phyloP scores from a whole-genome alignment of 257 asterid genomes.

The Paulownia fortunei region DNA sequence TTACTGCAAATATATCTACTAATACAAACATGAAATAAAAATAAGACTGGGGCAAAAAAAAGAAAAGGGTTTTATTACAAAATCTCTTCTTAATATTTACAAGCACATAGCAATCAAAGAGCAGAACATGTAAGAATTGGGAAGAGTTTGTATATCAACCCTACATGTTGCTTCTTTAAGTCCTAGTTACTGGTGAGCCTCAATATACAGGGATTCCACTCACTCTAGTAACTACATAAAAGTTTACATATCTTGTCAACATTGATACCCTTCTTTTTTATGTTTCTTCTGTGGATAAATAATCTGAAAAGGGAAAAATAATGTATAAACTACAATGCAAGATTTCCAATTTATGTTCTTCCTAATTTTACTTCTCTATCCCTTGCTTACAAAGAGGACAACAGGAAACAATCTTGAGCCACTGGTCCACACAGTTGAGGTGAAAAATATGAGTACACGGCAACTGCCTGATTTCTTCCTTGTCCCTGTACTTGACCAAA shows the following conservation, averaged over 20 bases:
- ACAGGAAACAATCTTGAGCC: constrained; percentile 86
- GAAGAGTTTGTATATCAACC: constrained; percentile 4
- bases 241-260: constrained; percentile 14
- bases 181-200: constrained; percentile 45
- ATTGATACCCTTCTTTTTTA: not conserved
- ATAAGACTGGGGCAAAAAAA: not conserved
- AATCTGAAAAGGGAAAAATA: not conserved
- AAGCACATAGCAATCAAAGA: not conserved
- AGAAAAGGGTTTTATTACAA: not conserved
- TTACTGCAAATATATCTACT: not conserved
- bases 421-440: constrained; percentile 89
- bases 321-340: constrained; percentile 7
- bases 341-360: not conserved
- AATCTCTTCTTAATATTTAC: too few relatives aligned
- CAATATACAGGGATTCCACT: constrained; percentile 40
- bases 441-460: constrained; percentile 87
- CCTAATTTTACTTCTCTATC: constrained; percentile 32
- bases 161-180: not conserved
- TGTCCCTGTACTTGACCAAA: constrained; percentile 76
- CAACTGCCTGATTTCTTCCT: constrained; percentile 83
- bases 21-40: not conserved
- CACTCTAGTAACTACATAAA: constrained; percentile 40
- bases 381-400: constrained; percentile 65
- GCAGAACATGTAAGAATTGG: not conserved
- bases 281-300: constrained; percentile 4